Conservation (phyloP, 192 early-diverging fungal species). For the Backusella parvicylindrica region DNA sequence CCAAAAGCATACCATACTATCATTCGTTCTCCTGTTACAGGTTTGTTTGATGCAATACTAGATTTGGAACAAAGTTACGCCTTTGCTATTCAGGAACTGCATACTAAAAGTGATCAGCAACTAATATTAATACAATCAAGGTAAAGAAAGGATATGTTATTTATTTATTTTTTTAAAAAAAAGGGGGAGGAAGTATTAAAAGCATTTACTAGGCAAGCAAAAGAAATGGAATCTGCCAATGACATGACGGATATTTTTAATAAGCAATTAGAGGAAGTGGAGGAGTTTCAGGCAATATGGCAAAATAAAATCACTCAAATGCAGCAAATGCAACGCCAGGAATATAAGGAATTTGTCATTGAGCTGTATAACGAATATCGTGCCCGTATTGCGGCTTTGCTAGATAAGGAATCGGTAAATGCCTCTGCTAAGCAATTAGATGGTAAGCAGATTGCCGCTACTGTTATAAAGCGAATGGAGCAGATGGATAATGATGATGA, state of each 20-base stretch:
- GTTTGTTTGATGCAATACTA: slow-evolving; percentile 53
- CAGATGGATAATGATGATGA: neutral
- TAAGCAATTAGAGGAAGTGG: slow-evolving; percentile 43
- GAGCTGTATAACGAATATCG: slow-evolving; percentile 47
- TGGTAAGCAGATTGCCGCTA: slow-evolving; percentile 51
- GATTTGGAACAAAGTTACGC: slow-evolving; percentile 51
- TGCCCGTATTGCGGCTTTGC: slow-evolving; percentile 11
- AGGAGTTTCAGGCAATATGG: slow-evolving; percentile 47
- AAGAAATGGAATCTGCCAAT: slow-evolving; percentile 16
- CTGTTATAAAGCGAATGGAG: slow-evolving; percentile 18
- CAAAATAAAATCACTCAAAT: slow-evolving; percentile 47
- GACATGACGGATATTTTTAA: slow-evolving; percentile 31
- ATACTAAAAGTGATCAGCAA: slow-evolving; percentile 10
- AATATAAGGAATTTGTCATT: slow-evolving; percentile 55
- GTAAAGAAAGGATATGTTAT: neutral
- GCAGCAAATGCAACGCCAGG: slow-evolving; percentile 40
- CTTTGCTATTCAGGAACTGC: slow-evolving; percentile 39
- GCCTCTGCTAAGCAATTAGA: slow-evolving; percentile 31
- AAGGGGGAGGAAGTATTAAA: neutral
- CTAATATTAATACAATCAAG: neutral
- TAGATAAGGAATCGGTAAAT: neutral
- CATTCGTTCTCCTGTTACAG: slow-evolving; percentile 49
- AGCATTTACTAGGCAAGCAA: slow-evolving; percentile 8
- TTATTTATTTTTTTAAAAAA: no score
- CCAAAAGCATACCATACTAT: slow-evolving; percentile 54